These are phyloP conservation scores for Pleomassaria siparia DNA, from an alignment of 2,329 filamentous ascomycete species.

Conservation along the genomic window DNA sequence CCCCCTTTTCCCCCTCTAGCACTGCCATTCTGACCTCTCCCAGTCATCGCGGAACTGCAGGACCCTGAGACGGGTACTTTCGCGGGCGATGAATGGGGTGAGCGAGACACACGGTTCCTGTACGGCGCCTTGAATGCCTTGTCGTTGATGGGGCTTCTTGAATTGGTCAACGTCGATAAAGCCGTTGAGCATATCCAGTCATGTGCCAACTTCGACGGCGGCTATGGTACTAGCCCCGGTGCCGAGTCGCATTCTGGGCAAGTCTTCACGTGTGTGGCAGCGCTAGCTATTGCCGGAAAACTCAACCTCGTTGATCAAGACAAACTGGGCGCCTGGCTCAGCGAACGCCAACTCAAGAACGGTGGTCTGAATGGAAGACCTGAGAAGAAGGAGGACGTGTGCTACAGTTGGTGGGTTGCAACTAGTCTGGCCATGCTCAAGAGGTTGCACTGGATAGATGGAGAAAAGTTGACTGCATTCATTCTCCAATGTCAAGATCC, in stretches of 20 bases:
- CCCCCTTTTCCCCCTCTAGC: slow-evolving; percentile 3
- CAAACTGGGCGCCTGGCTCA: slow-evolving; percentile 84
- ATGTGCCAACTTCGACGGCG: slow-evolving; percentile 93
- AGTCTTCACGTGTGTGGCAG: slow-evolving; percentile 90
- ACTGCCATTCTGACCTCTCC: slow-evolving; percentile 20
- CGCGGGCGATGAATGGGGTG: slow-evolving; percentile 93
- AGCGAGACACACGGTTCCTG: slow-evolving; percentile 91
- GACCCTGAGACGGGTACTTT: slow-evolving; percentile 82
- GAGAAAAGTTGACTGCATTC: slow-evolving; percentile 73
- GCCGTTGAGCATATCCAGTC: slow-evolving; percentile 77
- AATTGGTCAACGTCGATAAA: slow-evolving; percentile 74
- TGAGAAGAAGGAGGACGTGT: slow-evolving; percentile 94
- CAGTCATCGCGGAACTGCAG: slow-evolving; percentile 80
- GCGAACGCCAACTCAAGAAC: slow-evolving; percentile 83
- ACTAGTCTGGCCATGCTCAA: slow-evolving; percentile 89
- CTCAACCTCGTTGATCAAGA: slow-evolving; percentile 82
- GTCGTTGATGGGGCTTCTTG: slow-evolving; percentile 74
- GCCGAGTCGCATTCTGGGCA: slow-evolving; percentile 95
- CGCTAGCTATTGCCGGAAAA: slow-evolving; percentile 78
- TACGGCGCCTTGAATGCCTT: slow-evolving; percentile 88
- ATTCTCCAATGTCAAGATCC: slow-evolving; percentile 88
- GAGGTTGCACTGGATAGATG: slow-evolving; percentile 90
- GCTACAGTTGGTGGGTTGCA: slow-evolving; percentile 98
- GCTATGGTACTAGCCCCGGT: slow-evolving; percentile 84
- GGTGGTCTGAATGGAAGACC: slow-evolving; percentile 92